Conservation (phyloP, 371 early-diverging fungal genomes). For the Amoeboradix gromovi region DNA sequence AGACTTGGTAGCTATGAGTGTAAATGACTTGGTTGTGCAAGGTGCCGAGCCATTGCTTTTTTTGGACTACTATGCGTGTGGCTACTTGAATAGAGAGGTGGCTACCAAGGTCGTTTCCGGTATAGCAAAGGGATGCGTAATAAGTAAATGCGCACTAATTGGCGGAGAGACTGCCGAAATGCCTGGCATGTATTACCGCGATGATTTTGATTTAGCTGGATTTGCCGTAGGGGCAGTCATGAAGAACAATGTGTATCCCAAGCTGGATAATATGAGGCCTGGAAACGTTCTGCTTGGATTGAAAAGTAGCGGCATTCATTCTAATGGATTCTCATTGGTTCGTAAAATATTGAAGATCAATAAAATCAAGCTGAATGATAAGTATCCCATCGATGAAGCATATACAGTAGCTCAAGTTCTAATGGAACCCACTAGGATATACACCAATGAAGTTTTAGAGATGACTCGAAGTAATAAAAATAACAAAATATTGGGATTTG, state of each 20-base stretch:
- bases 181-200: slow-evolving; percentile 64
- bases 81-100: slow-evolving; percentile 63
- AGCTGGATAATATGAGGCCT: slow-evolving; percentile 32
- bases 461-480: slow-evolving; percentile 24
- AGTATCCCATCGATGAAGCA: slow-evolving; percentile 42
- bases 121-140: slow-evolving; percentile 65
- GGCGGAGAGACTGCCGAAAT: slow-evolving; percentile 98
- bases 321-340: slow-evolving; percentile 84
- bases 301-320: slow-evolving; percentile 73
- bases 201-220: slow-evolving; percentile 80
- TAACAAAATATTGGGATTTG: slow-evolving; percentile 60
- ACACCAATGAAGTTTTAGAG: slow-evolving; percentile 62
- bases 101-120: slow-evolving; percentile 69
- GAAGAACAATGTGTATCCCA: slow-evolving; percentile 51
- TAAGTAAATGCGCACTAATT: slow-evolving; percentile 73
- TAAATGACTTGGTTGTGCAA: slow-evolving; percentile 90
- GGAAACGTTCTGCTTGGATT: slow-evolving; percentile 69
- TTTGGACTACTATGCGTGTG: slow-evolving; percentile 85
- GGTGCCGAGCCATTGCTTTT: slow-evolving; percentile 92
- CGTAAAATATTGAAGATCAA: slow-evolving; percentile 41
- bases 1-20: slow-evolving; percentile 92
- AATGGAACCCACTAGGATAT: slow-evolving; percentile 71
- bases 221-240: slow-evolving; percentile 92
- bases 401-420: slow-evolving; percentile 40
- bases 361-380: slow-evolving; percentile 35